Evolutionary conservation across 1,284 basidiomycete genomes (phyloP).

Genomic region (Papiliotrema terrestris): DNA sequence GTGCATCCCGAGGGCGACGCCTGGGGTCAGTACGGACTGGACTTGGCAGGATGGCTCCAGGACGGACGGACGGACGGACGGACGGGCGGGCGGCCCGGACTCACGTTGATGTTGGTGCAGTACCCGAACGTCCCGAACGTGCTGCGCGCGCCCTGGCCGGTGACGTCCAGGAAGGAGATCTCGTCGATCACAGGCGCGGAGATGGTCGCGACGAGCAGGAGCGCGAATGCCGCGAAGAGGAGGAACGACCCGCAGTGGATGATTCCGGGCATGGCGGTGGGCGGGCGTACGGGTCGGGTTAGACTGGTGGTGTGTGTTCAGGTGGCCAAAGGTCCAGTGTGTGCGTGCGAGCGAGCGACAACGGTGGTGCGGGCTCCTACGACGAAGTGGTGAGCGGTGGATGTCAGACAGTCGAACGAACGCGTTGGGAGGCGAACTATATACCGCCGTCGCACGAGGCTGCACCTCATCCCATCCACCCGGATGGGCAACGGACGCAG

Average conservation of each 20-base stretch:
- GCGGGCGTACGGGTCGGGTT: not conserved
- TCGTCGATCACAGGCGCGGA: conserved; percentile 37
- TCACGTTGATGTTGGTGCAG: conserved; percentile 22
- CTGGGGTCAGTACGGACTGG: not conserved
- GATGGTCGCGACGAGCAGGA: conserved; percentile 36
- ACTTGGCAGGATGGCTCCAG: too few species aligned
- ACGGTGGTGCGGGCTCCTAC: too few species aligned
- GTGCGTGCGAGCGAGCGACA: too few species aligned
- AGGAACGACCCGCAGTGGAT: conserved; percentile 32
- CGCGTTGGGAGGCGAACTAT: not conserved
- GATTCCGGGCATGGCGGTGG: conserved; percentile 20
- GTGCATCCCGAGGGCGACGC: conserved; percentile 19
- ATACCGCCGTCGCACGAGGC: not conserved
- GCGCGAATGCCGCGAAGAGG: conserved; percentile 31
- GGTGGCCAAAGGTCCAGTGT: too few species aligned
- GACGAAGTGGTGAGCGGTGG: not conserved
- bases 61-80: too few species aligned
- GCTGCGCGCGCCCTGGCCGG: conserved; percentile 1
- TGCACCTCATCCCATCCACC: not conserved
- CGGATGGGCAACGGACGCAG: not conserved
- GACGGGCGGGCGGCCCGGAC: too few species aligned
- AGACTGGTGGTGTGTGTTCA: too few species aligned
- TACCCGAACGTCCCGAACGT: conserved; percentile 43
- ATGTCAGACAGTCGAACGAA: not conserved
- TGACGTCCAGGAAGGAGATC: conserved; percentile 35